Conservation (phyloP, 352 stramenopile genomes). For the Pythium inflatum region DNA sequence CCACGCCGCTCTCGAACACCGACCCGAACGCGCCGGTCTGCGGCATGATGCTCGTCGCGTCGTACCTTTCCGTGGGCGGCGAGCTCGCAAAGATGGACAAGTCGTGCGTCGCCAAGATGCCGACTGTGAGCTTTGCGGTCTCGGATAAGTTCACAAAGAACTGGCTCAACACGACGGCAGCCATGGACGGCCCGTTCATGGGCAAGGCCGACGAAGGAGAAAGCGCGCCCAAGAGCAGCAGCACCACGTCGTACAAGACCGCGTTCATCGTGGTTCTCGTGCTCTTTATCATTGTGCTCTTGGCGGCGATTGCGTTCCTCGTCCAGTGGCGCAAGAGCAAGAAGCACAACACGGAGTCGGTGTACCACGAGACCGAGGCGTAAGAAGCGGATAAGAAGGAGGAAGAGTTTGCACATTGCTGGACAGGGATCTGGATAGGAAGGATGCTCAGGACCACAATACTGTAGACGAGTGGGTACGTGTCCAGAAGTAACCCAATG, state of each 20-base stretch:
- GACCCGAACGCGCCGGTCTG: slow-evolving; percentile 35
- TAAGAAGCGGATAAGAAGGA: background rate
- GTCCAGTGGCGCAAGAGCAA: slow-evolving; percentile 38
- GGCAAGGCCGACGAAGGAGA: slow-evolving; percentile 15
- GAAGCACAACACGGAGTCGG: slow-evolving; percentile 4
- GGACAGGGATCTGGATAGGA: too few relatives aligned
- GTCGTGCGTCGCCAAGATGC: slow-evolving; percentile 44
- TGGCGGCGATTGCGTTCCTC: slow-evolving; percentile 35
- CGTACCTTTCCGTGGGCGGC: slow-evolving; percentile 37
- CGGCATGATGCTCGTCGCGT: slow-evolving; percentile 42
- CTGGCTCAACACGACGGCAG: slow-evolving; percentile 42
- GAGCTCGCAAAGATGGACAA: slow-evolving; percentile 38
- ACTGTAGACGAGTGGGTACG: too few relatives aligned
- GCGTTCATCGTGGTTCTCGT: slow-evolving; percentile 52
- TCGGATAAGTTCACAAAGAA: slow-evolving; percentile 51
- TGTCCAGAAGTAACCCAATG: too few relatives aligned
- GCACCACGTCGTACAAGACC: slow-evolving; percentile 39
- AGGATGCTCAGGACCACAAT: background rate
- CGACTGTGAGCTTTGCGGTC: slow-evolving; percentile 27
- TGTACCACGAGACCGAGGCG: slow-evolving; percentile 7
- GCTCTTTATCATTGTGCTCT: slow-evolving; percentile 39
- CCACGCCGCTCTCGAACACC: slow-evolving; percentile 35
- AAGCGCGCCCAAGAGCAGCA: background rate
- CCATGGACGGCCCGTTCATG: slow-evolving; percentile 45
- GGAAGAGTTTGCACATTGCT: too few relatives aligned